Evolutionary conservation across 1,284 basidiomycete species (phyloP), one percentile per base, ranked within the genome.

Genomic region (Puccinia hordei): DNA sequence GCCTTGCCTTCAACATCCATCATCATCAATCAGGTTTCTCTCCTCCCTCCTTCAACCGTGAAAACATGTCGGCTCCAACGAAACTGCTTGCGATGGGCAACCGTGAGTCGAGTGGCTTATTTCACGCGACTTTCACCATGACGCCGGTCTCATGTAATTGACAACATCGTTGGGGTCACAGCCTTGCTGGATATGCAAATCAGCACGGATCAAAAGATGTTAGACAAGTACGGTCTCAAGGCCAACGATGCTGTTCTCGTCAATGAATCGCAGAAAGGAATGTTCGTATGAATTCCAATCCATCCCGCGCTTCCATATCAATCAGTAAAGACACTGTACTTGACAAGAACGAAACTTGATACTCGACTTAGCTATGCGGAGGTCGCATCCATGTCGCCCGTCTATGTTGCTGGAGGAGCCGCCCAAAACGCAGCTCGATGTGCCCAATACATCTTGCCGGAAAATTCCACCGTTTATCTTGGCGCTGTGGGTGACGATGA

Each of bases 181-280:
- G 74, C 85, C 9, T 84, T 86, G 73, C 84, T 86, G 53, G 86
- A 86, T 84, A 87, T 87, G 85, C 85, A 86, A 83, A 84, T 87
- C 82, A 85, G 84, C 82, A 83, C 94, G 83, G 94, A 93, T 78
- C 92, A 95, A 85, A 88, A 88, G 66, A 89, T 98, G 81, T 89
- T 99, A 80, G 88, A 92, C 84, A 98, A 98, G 87, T 99, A 99
- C 87, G 89, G 87, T 82, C 90, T 99, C 85, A 94, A 95, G 86
- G 88, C 95, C 76, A 98, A 99, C 89, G 94, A 99, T 86, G 96
- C 97, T 78, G 95, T 98, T 86, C 90, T 98, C 81, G 97, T 95
- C 33, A 92, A 92, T 83, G 91, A 92, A 81, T 92, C 95, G 87
- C 96, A 98, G 84, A 87, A 89, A 82, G 88, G 90, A 57, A 91